A percentile compares a stretch with the other conserved stretches of the same genome.
Evolutionary conservation across 805 yeast genomes (phyloP).

Genomic region (Sugiyamaella smithiae): DNA sequence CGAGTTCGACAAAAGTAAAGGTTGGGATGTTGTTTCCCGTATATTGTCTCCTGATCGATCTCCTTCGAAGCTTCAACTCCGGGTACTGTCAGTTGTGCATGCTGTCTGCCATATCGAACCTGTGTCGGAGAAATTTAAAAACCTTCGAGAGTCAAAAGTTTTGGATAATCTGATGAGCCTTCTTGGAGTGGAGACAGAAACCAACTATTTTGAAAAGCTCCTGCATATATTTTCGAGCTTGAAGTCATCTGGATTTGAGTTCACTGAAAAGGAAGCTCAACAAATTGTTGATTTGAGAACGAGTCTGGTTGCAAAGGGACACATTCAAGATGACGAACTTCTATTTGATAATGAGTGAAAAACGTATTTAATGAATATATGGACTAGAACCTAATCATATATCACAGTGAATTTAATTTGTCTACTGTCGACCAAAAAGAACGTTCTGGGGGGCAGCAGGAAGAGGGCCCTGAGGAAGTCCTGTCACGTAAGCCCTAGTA

Average conservation of each 20-base stretch:
- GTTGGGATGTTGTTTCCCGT: constrained; percentile 55
- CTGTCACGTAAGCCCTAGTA: constrained; percentile 34
- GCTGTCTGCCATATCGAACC: constrained; percentile 26
- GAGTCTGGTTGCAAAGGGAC: constrained; percentile 11
- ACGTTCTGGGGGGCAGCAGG: constrained; percentile 30
- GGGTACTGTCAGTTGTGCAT: constrained; percentile 22
- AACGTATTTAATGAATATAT: background rate
- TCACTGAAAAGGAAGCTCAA: constrained; percentile 16
- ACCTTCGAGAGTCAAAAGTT: constrained; percentile 16
- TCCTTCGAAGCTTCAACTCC: constrained; percentile 14
- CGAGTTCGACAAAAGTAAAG: constrained; percentile 53
- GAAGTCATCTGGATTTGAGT: constrained; percentile 17
- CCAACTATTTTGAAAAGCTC: constrained; percentile 33
- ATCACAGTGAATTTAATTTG: background rate
- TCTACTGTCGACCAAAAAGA: constrained; percentile 30
- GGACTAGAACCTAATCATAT: background rate
- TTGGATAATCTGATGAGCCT: constrained; percentile 15
- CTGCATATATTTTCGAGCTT: constrained; percentile 26
- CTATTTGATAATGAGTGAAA: constrained; percentile 8
- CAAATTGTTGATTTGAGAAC: constrained; percentile 7
- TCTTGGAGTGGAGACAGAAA: constrained; percentile 23
- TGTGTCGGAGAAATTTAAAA: constrained; percentile 15
- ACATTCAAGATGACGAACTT: constrained; percentile 14
- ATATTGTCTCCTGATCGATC: constrained; percentile 22
- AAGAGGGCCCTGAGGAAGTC: constrained; percentile 22